These are phyloP conservation scores for Eutrema heterophyllum DNA, from an alignment of 345 rosid species.

Conservation along the genomic window DNA sequence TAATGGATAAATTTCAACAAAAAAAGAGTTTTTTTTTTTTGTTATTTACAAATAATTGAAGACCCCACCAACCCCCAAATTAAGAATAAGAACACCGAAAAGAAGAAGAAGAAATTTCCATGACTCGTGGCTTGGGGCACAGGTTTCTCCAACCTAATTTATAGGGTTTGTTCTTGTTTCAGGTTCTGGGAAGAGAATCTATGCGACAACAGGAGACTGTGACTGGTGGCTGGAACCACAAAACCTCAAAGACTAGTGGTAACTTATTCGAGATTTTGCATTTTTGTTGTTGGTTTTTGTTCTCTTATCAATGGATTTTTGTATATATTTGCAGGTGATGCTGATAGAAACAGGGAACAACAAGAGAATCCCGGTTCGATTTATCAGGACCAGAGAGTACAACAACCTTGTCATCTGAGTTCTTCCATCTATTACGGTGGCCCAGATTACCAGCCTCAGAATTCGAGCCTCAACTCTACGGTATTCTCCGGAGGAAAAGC, in stretches of 20 bases:
- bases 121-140: constrained; percentile 19
- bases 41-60: background rate
- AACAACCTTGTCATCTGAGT: constrained; percentile 70
- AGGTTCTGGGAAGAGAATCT: constrained; percentile 61
- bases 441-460: constrained; percentile 49
- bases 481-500: constrained; percentile 15
- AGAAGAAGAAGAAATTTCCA: background rate
- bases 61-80: constrained; percentile 23
- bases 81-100: background rate
- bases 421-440: constrained; percentile 89
- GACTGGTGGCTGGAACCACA: constrained; percentile 38
- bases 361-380: constrained; percentile 30
- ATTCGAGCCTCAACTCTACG: constrained; percentile 41
- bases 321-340: constrained; percentile 31
- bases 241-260: constrained; percentile 36
- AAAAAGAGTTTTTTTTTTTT: background rate
- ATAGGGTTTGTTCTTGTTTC: constrained; percentile 2
- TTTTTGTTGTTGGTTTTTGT: background rate
- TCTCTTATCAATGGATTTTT: background rate
- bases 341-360: constrained; percentile 30
- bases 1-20: background rate
- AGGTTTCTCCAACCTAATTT: constrained; percentile 7
- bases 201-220: constrained; percentile 40
- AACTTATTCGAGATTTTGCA: background rate
- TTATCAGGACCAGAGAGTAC: constrained; percentile 55